phyloP scores from a whole-genome alignment of 2,329 filamentous ascomycete species.

The Chaetothyriales sp. region DNA sequence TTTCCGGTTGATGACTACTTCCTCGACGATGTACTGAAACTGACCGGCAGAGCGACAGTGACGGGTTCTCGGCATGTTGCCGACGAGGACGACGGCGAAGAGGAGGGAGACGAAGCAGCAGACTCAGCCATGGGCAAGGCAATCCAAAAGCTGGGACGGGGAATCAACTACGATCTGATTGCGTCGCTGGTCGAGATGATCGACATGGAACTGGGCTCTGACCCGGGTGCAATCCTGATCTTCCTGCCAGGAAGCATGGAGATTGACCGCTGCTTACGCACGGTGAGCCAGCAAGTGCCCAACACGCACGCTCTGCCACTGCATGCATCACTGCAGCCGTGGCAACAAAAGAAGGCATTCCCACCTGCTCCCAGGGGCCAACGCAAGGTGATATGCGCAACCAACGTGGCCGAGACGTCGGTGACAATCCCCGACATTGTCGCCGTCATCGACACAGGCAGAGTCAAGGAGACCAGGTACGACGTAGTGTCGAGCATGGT shows the following conservation, averaged over 20 bases:
- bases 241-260: conserved; percentile 87
- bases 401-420: conserved; percentile 94
- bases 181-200: conserved; percentile 66
- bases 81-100: conserved; percentile 29
- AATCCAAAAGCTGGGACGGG: conserved; percentile 58
- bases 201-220: conserved; percentile 56
- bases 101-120: background rate
- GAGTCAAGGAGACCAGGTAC: conserved; percentile 92
- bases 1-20: conserved; percentile 83
- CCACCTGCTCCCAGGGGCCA: conserved; percentile 58
- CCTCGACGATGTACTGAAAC: conserved; percentile 68
- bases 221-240: conserved; percentile 80
- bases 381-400: conserved; percentile 84
- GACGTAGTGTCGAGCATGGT: conserved; percentile 88
- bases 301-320: conserved; percentile 68
- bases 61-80: conserved; percentile 14
- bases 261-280: conserved; percentile 65
- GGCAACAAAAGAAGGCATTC: conserved; percentile 80
- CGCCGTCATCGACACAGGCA: conserved; percentile 84
- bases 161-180: conserved; percentile 85
- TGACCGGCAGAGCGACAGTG: conserved; percentile 39
- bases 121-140: conserved; percentile 41
- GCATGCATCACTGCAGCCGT: conserved; percentile 79
- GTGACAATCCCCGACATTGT: conserved; percentile 98
- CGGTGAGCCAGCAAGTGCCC: conserved; percentile 44